phyloP scores from a whole-genome alignment of 805 yeast genomes.

The Wickerhamomyces strasburgensis region DNA sequence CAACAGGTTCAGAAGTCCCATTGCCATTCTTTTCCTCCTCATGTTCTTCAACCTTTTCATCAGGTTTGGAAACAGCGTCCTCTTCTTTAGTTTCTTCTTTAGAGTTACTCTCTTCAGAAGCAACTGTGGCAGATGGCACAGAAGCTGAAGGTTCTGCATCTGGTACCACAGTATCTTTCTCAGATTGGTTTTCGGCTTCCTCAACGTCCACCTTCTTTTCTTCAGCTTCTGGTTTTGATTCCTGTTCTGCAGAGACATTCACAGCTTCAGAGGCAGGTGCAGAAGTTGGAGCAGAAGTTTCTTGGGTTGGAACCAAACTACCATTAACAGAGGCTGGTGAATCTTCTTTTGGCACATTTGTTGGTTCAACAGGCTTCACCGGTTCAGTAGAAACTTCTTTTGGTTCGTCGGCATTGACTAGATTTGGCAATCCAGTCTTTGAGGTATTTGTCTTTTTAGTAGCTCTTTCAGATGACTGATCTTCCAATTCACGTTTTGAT shows the following conservation, averaged over 20 bases:
- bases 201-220: not conserved
- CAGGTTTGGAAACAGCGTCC: too few relatives aligned
- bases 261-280: not conserved
- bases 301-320: not conserved
- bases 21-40: not conserved
- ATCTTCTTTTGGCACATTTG: not conserved
- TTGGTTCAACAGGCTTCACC: not conserved
- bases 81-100: not conserved
- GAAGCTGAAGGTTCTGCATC: not conserved
- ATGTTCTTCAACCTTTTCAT: not conserved
- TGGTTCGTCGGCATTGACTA: not conserved
- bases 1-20: conserved; percentile 1
- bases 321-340: not conserved
- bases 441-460: not conserved
- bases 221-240: conserved; percentile 6
- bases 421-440: not conserved
- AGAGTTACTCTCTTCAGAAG: not conserved
- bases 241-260: conserved; percentile 3
- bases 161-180: conserved; percentile 1
- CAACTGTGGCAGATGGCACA: not conserved
- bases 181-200: conserved; percentile 1
- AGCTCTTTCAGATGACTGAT: not conserved
- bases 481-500: conserved; percentile 14
- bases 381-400: not conserved
- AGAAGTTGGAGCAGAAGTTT: conserved; percentile 6